phyloP scores from a whole-genome alignment of 805 yeast genomes.

The Tanozyma kutaoensis region DNA sequence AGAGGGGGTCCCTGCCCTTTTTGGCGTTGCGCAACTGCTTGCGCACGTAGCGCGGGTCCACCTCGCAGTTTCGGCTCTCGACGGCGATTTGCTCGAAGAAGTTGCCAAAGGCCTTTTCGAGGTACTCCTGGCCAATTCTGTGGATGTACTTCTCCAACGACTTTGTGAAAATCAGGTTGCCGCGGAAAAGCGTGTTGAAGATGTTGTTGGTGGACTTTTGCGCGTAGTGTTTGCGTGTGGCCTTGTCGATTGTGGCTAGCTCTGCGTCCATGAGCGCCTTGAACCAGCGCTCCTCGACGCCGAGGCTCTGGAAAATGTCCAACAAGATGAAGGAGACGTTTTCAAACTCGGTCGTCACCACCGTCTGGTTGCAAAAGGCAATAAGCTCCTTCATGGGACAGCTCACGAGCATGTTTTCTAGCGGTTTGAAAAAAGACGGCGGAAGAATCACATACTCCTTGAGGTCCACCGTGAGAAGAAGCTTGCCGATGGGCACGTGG shows the following conservation, averaged over 20 bases:
- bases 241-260: conserved; percentile 32
- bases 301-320: conserved; percentile 63
- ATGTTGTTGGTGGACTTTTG: conserved; percentile 27
- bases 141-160: conserved; percentile 67
- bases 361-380: conserved; percentile 27
- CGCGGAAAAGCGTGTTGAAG: conserved; percentile 63
- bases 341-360: conserved; percentile 33
- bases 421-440: conserved; percentile 34
- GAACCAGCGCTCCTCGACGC: conserved; percentile 63
- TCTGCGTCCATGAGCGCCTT: conserved; percentile 56
- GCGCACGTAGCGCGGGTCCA: conserved; percentile 59
- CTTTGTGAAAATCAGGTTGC: conserved; percentile 72
- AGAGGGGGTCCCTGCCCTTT: conserved; percentile 2
- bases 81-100: conserved; percentile 41
- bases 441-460: conserved; percentile 48
- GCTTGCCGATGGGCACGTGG: conserved; percentile 39
- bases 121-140: conserved; percentile 66
- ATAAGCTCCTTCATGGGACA: conserved; percentile 42
- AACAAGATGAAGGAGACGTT: conserved; percentile 45
- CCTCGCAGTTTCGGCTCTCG: conserved; percentile 52
- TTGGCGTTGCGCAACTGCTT: conserved; percentile 16
- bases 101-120: conserved; percentile 61
- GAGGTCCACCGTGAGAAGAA: conserved; percentile 36
- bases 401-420: conserved; percentile 48
- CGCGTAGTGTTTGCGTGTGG: conserved; percentile 29